Base-by-base conservation (phyloP, 2,329 filamentous ascomycete genomes). In the Hypoxylon rubiginosum region DNA sequence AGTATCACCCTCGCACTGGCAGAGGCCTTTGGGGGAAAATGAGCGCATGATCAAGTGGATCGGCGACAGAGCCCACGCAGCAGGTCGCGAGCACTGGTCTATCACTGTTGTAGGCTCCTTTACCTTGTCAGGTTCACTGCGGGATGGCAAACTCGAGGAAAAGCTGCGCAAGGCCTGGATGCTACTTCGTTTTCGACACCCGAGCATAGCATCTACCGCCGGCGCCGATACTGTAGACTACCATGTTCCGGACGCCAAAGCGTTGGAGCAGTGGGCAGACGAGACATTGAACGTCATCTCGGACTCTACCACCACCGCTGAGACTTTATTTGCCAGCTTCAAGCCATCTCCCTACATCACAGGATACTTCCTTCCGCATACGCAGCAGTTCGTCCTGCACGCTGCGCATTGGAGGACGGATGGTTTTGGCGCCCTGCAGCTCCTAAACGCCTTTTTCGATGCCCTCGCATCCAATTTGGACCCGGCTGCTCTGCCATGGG, bases 371-470 rank as follows among this genome's bases (percentile, higher is more conserved):
- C n/a, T 59, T 11, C 34, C 32, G 15, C 34, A 53, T 17, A 26
- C 24, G n/a, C 3, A 9, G 13, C 13, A 49, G 17, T 30, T 62
- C 21, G 15, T 56, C 11, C 36, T 62, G 9, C 51, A 62, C 30
- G 19, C 34, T 6, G 15, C 58, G 41, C 58, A 62, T 51, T 56
- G 58, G 58, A 52, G 51, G 6, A 56, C 51, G 7, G 51, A 62
- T 19, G 58, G 58, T 9, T 15, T 21, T 15, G 58, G 58, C n/a
- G 43, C 43, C 5, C 7, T 62, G 8, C 51, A 62, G 10, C 51
- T 62, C n/a, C 32, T 56, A n/a, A 62, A 62, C 26, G 58, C 58
- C 2, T 62, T 56, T n/a, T 56, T 62, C 32, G 52, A 56, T 15
- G 58, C 58, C 13, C 13, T 56, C 10, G 50, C 21, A 34, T 50